Conservation (phyloP, 2,329 filamentous ascomycete genomes). For the Talaromyces sp. region DNA sequence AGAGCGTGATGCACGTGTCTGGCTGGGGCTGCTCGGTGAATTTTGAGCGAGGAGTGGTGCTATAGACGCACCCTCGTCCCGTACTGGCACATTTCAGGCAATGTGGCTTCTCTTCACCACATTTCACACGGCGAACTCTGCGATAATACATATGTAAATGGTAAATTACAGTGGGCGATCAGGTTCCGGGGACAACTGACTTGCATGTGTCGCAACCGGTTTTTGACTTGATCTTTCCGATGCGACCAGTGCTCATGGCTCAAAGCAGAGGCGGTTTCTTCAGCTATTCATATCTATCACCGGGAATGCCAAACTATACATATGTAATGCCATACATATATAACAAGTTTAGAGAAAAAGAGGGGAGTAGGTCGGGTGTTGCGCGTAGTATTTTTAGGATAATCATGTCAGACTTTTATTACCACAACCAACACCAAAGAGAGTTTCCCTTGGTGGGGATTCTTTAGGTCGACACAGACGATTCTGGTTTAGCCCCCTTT, state of each 20-base stretch:
- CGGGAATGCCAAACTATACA: background rate
- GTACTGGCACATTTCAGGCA: conserved; percentile 28
- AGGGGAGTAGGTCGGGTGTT: background rate
- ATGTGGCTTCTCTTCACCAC: conserved; percentile 30
- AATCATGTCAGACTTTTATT: too few relatives aligned
- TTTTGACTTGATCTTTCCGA: conserved; percentile 15
- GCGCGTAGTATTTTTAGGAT: background rate
- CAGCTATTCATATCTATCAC: background rate
- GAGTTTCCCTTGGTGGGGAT: too few relatives aligned
- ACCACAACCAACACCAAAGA: too few relatives aligned
- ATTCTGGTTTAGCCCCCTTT: too few relatives aligned
- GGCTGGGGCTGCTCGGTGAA: conserved; percentile 1
- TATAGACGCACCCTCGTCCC: conserved; percentile 29
- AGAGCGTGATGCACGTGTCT: conserved; percentile 14
- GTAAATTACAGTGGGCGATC: background rate
- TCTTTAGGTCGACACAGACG: too few relatives aligned
- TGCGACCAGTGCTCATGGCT: background rate
- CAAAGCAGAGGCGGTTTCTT: background rate
- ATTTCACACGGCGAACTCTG: conserved; percentile 30
- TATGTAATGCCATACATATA: too few relatives aligned
- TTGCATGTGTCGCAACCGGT: conserved; percentile 21
- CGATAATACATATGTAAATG: background rate
- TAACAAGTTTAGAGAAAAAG: background rate
- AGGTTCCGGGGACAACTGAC: conserved; percentile 10
- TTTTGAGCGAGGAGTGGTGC: conserved; percentile 2